phyloP scores from a whole-genome alignment of 2,329 filamentous ascomycete species.

The Penicillium thymicola region DNA sequence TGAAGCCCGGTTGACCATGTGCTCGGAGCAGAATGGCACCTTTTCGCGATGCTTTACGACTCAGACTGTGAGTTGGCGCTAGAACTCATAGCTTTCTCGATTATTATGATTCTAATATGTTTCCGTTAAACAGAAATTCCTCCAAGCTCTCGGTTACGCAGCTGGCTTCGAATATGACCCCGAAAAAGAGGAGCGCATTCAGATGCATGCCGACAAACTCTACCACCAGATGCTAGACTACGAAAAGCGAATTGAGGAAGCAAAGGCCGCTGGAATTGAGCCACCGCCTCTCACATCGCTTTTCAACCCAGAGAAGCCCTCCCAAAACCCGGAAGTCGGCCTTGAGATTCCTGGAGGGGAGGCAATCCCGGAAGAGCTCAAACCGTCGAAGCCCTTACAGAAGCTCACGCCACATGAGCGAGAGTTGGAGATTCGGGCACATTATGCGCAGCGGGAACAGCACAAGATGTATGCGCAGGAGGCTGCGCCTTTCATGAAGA shows the following conservation, averaged over 20 bases:
- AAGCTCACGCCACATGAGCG: constrained; percentile 47
- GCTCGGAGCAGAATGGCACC: constrained; percentile 68
- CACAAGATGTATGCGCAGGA: constrained; percentile 37
- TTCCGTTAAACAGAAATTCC: constrained; percentile 62
- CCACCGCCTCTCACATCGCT: constrained; percentile 45
- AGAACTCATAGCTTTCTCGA: not conserved
- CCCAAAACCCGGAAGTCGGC: constrained; percentile 11
- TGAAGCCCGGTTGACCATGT: constrained; percentile 65
- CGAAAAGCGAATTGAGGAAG: constrained; percentile 68
- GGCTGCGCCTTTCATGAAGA: constrained; percentile 36
- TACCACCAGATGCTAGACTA: constrained; percentile 85
- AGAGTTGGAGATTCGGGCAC: constrained; percentile 43
- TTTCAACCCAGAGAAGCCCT: constrained; percentile 38
- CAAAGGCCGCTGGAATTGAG: constrained; percentile 43
- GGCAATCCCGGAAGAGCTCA: constrained; percentile 34
- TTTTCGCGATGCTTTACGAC: constrained; percentile 87
- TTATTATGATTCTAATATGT: not conserved
- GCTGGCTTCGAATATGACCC: constrained; percentile 61
- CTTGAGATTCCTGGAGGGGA: constrained; percentile 39
- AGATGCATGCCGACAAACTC: constrained; percentile 90
- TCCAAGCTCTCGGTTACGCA: constrained; percentile 87
- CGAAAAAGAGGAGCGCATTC: constrained; percentile 78
- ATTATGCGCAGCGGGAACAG: constrained; percentile 39
- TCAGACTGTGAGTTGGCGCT: constrained; percentile 64
- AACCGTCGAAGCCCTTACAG: constrained; percentile 38